These are phyloP conservation scores for Physcomitrellopsis africana DNA, from an alignment of 225 moss, liverwort and hornwort genomes.

Conservation along the genomic window DNA sequence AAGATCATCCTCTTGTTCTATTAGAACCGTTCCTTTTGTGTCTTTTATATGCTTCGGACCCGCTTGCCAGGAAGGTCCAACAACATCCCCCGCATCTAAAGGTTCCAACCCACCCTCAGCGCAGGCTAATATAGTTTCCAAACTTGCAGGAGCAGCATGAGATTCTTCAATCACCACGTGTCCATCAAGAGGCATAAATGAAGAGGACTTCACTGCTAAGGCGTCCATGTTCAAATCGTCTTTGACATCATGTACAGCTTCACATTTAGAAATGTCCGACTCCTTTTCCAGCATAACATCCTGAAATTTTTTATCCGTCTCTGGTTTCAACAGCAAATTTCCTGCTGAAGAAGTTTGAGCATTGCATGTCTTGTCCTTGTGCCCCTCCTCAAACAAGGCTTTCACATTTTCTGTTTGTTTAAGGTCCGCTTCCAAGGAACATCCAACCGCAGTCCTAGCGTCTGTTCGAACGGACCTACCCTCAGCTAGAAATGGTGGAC, in stretches of 20 bases:
- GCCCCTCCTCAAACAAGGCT: conserved; percentile 19
- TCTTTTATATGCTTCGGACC: conserved; percentile 11
- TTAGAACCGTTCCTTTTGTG: conserved; percentile 15
- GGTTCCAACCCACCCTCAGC: conserved; percentile 21
- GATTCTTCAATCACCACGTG: not conserved
- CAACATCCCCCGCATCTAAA: conserved; percentile 11
- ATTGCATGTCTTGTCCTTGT: conserved; percentile 13
- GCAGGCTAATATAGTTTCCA: not conserved
- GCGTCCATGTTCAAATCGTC: conserved; percentile 20
- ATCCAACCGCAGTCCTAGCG: conserved; percentile 9
- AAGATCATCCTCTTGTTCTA: conserved; percentile 16
- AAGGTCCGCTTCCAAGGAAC: conserved; percentile 10
- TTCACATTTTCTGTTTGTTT: not conserved
- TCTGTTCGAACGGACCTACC: not conserved
- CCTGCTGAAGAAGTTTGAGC: conserved; percentile 10
- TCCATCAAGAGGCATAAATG: conserved; percentile 17
- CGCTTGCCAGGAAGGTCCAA: conserved; percentile 27
- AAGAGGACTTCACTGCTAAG: conserved; percentile 23
- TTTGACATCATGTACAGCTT: conserved; percentile 20
- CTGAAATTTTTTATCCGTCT: not conserved
- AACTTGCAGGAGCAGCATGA: conserved; percentile 19
- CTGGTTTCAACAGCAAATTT: not conserved
- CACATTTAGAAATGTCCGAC: conserved; percentile 7
- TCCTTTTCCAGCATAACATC: conserved; percentile 24
- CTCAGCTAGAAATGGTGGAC: not conserved